A percentile compares a stretch with the other conserved stretches of the same genome.
phyloP scores from a whole-genome alignment of 805 yeast species.

The Metschnikowia arizonensis region DNA sequence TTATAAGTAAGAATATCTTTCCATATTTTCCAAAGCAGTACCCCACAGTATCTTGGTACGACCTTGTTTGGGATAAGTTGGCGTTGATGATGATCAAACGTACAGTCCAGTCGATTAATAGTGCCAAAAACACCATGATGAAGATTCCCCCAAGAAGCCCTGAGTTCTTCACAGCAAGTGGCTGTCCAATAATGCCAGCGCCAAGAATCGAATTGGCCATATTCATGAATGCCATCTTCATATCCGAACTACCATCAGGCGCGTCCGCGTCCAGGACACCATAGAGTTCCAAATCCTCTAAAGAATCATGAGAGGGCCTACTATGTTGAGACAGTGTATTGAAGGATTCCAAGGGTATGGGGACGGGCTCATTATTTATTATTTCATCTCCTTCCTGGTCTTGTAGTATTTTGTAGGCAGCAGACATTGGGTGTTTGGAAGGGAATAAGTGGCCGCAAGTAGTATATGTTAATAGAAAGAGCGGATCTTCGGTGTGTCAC shows the following conservation, averaged over 20 bases:
- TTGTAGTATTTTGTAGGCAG: conserved; percentile 1
- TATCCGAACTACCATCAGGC: conserved; percentile 31
- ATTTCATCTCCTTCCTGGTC: neutral
- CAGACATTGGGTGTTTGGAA: neutral
- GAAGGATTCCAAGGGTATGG: neutral
- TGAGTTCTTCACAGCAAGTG: conserved; percentile 77
- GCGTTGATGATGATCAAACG: conserved; percentile 78
- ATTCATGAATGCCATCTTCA: conserved; percentile 92
- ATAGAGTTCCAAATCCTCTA: conserved; percentile 8
- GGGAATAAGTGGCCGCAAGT: neutral
- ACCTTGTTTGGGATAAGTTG: conserved; percentile 65
- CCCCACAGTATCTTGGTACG: conserved; percentile 83
- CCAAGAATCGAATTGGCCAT: conserved; percentile 95
- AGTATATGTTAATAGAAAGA: no score
- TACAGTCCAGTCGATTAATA: conserved; percentile 84
- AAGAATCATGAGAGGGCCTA: neutral
- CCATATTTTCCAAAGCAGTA: conserved; percentile 77
- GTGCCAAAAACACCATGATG: conserved; percentile 54
- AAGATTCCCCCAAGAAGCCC: conserved; percentile 75
- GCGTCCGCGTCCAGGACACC: conserved; percentile 3
- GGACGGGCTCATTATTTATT: neutral
- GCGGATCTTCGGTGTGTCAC: no score
- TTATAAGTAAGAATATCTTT: conserved; percentile 56
- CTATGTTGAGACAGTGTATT: neutral
- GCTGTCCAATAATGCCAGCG: conserved; percentile 94